Percentiles rank a stretch among this genome's conserved stretches.
Conservation (phyloP, 73 alveolate genomes). For the Tetrahymena thermophila region DNA sequence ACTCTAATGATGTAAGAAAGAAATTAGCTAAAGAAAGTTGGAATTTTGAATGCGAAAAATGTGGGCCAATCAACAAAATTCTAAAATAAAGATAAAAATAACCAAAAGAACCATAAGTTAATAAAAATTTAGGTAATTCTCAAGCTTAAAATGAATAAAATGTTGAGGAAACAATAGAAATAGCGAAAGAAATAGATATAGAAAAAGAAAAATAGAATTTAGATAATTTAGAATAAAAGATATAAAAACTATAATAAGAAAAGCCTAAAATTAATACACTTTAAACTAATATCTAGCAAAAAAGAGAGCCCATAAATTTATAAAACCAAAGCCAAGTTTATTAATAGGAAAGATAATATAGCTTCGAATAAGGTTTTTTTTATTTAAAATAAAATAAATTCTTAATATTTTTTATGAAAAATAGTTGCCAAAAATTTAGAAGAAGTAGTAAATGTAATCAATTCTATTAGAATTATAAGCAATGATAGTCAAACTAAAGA, state of each 20-base stretch:
- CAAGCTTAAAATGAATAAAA: not conserved
- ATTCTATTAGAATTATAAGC: not conserved
- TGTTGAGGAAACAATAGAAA: not conserved
- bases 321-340: not conserved
- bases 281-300: not conserved
- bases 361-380: not conserved
- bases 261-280: not conserved
- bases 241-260: not conserved
- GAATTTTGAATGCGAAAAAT: constrained; percentile 72
- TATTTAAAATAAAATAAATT: not conserved
- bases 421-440: not conserved
- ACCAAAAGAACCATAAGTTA: not conserved
- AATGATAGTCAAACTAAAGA: not conserved
- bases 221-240: not conserved
- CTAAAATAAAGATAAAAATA: not conserved
- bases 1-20: constrained; percentile 59
- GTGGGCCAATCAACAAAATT: constrained; percentile 52
- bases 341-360: not conserved
- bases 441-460: not conserved
- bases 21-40: constrained; percentile 61
- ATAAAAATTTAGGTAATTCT: not conserved
- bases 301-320: not conserved
- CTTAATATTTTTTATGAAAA: not conserved
- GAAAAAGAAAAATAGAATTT: not conserved
- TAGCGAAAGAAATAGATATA: not conserved